A percentile compares a stretch with the other conserved stretches of the same genome.
These are phyloP conservation scores for Penicillium sumatraense DNA, from an alignment of 2,329 filamentous ascomycete genomes.

Conservation along the genomic window DNA sequence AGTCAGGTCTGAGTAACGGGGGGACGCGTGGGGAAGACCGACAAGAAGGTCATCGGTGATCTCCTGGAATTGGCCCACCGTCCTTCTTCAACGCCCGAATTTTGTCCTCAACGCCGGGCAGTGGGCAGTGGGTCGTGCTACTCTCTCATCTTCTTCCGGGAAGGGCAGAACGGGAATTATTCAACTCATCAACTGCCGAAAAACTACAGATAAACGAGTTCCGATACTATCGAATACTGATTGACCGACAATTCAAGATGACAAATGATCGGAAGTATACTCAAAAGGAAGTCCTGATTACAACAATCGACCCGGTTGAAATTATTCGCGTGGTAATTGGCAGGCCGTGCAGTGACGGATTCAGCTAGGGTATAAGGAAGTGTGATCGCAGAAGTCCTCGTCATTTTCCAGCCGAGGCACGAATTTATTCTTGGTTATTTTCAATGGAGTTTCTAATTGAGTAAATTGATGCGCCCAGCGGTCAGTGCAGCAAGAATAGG, in stretches of 20 bases:
- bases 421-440: background rate
- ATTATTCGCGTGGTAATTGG: background rate
- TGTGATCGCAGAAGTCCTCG: background rate
- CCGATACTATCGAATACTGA: no score
- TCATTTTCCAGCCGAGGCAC: background rate
- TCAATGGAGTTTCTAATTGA: constrained; percentile 36
- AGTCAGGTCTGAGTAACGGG: constrained; percentile 37
- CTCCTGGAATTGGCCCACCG: background rate
- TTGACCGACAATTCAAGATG: no score
- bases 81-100: background rate
- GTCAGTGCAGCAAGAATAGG: constrained; percentile 38
- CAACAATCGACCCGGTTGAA: background rate
- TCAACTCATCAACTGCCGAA: constrained; percentile 17
- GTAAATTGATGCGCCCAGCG: constrained; percentile 48
- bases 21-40: constrained; percentile 6
- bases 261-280: no score
- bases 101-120: background rate
- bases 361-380: no score
- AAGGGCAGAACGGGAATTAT: constrained; percentile 4
- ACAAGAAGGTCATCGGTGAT: background rate
- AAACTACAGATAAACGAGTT: no score
- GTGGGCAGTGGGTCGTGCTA: constrained; percentile 3
- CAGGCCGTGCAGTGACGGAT: background rate
- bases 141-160: background rate
- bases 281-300: background rate